These are phyloP conservation scores for Fraxinus baroniana DNA, from an alignment of 305 asterid genomes.

Conservation along the genomic window DNA sequence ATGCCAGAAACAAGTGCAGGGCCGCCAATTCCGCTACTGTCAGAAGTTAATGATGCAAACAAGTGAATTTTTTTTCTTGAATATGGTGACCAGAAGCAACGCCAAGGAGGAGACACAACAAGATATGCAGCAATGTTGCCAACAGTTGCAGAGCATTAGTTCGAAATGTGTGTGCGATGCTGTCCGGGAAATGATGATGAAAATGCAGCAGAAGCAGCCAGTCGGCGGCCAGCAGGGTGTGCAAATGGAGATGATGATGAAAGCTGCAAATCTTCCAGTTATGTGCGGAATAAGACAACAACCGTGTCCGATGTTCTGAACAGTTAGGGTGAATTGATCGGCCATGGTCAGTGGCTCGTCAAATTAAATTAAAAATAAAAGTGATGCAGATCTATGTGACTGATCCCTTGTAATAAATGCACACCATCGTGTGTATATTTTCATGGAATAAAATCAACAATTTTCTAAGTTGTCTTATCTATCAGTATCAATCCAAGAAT, in stretches of 20 bases:
- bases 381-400: neutral
- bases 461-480: neutral
- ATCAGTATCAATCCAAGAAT: neutral
- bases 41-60: neutral
- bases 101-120: neutral
- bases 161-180: neutral
- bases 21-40: neutral
- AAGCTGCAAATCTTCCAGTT: neutral
- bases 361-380: neutral
- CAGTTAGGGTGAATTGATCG: neutral
- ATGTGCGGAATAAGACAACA: neutral
- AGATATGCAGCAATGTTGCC: neutral
- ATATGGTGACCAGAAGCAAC: neutral
- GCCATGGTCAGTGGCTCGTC: neutral
- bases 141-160: neutral
- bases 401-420: neutral
- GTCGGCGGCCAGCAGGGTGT: neutral
- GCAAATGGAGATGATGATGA: neutral
- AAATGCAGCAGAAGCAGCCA: neutral
- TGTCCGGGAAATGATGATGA: neutral
- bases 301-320: neutral
- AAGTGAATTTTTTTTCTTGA: neutral
- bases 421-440: neutral
- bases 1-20: neutral
- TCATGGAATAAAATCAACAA: neutral